Evolutionary conservation across 768 basidiomycete species (phyloP).

Genomic region (Xerocomus spinulosus): DNA sequence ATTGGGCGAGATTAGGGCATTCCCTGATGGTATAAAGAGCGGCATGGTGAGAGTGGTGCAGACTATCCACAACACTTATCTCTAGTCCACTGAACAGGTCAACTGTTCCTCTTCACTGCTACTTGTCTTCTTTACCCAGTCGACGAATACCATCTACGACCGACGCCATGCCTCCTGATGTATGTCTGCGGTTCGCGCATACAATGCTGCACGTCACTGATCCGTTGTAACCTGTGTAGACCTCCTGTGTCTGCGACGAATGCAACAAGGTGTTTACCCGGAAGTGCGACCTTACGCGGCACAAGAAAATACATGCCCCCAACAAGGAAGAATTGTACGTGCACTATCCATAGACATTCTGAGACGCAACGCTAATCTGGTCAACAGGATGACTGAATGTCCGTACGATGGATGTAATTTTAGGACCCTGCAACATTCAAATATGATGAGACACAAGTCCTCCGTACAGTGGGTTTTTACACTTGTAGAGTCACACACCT

Average conservation of each 20-base stretch:
- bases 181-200: background rate
- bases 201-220: background rate
- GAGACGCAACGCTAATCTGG: constrained; percentile 1
- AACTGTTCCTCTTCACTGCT: background rate
- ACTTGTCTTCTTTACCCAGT: background rate
- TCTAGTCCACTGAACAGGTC: background rate
- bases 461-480: constrained; percentile 27
- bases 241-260: constrained; percentile 4
- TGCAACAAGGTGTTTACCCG: constrained; percentile 18
- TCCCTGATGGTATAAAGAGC: no score
- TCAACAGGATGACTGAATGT: constrained; percentile 25
- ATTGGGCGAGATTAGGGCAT: constrained; percentile 11
- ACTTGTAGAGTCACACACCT: no score
- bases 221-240: constrained; percentile 3
- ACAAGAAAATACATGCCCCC: constrained; percentile 22
- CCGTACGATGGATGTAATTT: constrained; percentile 16
- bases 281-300: constrained; percentile 25
- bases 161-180: background rate
- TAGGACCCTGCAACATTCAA: constrained; percentile 25
- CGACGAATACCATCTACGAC: no score
- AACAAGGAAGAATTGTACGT: constrained; percentile 27
- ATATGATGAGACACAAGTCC: constrained; percentile 26
- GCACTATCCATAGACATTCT: background rate
- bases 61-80: constrained; percentile 2
- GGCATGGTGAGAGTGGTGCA: no score